Evolutionary conservation across 805 yeast species (phyloP), one percentile per base, ranked within the genome.

Genomic region (Suhomyces sp.): DNA sequence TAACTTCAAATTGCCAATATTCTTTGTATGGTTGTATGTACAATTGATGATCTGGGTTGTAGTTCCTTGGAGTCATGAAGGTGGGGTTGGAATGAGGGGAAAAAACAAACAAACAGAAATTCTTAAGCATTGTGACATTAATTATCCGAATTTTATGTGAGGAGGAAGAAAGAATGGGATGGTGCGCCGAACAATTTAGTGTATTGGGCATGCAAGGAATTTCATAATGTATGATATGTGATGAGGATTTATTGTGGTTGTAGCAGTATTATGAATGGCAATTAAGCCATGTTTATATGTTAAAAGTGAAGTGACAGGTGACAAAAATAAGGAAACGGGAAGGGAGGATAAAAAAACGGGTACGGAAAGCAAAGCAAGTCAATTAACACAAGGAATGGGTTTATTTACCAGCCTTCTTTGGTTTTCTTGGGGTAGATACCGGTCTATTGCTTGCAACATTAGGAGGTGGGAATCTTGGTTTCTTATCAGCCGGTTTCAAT

Each of bases 401-500:
- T 58, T 63, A 72, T 55, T 74, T 74, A 23, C 68, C 52, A 36
- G 69, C 65, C 58, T 74, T 72, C 55, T 74, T 74, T 44, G 69
- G 73, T 51, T 76, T 77, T 51, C 80, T 71, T 47, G 81, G 83
- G 25, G 82, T 78, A 8, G 82, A 70, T 28, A 72, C 73, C 8
- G 77, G 76, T 51, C 81, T 70, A 50, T 60, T 55, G 42, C 65
- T 68, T 40, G 67, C 66, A 47, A 58, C 54, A 41, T 52, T 51
- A 38, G 68, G 61, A 45, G 75, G 80, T 34, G 71, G 69, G 53
- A 63, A 68, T 63, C 84, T 83, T 44, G 85, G 82, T 67, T 88
- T 88, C 77, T 91, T 91, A 63, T 93, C 98, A 34, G 98, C 97
- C 19, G 98, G 98, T 67, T 93, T 93, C 63, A 91, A 78, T 55